These are phyloP conservation scores for Scorias spongiosa DNA, from an alignment of 2,329 filamentous ascomycete genomes.

Conservation along the genomic window DNA sequence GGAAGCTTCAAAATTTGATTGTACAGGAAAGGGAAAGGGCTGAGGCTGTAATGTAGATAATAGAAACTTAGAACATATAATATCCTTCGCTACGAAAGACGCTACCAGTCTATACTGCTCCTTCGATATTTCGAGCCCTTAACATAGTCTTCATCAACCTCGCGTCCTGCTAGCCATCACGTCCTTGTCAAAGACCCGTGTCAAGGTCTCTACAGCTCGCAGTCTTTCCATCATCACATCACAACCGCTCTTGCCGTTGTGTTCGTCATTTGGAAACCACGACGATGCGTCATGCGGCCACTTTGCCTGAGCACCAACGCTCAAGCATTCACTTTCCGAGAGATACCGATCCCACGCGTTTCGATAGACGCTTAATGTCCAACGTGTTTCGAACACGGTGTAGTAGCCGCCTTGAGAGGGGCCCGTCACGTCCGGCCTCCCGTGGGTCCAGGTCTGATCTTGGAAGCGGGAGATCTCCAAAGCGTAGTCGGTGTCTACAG, in stretches of 20 bases:
- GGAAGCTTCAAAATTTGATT: conserved; percentile 52
- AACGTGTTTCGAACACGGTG: conserved; percentile 13
- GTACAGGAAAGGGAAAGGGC: conserved; percentile 47
- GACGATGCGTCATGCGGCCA: conserved; percentile 14
- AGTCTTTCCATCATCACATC: neutral
- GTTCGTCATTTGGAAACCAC: conserved; percentile 17
- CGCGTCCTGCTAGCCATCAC: neutral
- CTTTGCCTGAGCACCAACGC: conserved; percentile 11
- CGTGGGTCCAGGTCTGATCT: conserved; percentile 5
- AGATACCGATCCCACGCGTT: conserved; percentile 16
- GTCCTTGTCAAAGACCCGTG: neutral
- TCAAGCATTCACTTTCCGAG: conserved; percentile 13
- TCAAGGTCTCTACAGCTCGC: neutral
- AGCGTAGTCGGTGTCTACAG: conserved; percentile 12
- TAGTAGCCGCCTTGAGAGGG: neutral
- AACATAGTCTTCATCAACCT: neutral
- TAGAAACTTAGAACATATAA: neutral
- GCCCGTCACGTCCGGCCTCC: neutral
- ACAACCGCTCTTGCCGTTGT: neutral
- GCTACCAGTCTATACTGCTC: too few species aligned
- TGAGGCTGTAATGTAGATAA: conserved; percentile 21
- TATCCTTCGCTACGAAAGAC: too few species aligned
- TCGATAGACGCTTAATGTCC: conserved; percentile 16
- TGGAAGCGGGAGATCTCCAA: conserved; percentile 18
- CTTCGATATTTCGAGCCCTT: too few species aligned